phyloP scores from a whole-genome alignment of 176 grass and related monocot genomes.

The Aegilops longissima region DNA sequence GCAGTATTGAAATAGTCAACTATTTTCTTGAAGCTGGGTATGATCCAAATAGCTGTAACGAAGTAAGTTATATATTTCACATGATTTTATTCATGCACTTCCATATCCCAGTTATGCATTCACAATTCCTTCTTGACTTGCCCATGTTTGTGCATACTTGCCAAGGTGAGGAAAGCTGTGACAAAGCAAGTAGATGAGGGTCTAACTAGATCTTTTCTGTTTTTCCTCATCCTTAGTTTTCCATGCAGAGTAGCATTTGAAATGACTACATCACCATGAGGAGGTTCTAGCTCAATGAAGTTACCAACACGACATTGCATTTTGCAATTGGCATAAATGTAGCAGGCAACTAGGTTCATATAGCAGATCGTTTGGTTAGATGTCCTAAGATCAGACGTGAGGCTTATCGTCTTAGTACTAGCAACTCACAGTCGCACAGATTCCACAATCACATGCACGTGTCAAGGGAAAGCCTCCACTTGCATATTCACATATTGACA shows the following conservation, averaged over 20 bases:
- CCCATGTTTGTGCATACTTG: background rate
- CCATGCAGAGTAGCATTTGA: background rate
- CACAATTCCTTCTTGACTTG: background rate
- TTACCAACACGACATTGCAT: background rate
- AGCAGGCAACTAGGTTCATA: background rate
- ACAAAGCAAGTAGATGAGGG: background rate
- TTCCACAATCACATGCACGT: no score
- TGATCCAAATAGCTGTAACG: background rate
- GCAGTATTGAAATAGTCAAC: background rate
- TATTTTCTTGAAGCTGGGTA: background rate
- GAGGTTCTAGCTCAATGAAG: background rate
- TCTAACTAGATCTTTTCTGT: background rate
- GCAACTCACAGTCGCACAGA: no score
- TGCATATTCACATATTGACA: no score
- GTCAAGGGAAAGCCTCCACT: no score
- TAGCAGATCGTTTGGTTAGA: slow-evolving; percentile 8
- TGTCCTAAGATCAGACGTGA: slow-evolving; percentile 1
- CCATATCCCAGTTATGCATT: background rate
- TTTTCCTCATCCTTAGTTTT: background rate
- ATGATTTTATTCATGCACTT: background rate
- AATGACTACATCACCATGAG: background rate
- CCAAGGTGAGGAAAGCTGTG: background rate
- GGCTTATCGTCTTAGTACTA: background rate
- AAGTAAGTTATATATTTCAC: background rate
- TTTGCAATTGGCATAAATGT: background rate